A percentile compares a stretch with the other conserved stretches of the same genome.
phyloP scores from a whole-genome alignment of 306 rosid genomes.

The Boehmeria nivea region DNA sequence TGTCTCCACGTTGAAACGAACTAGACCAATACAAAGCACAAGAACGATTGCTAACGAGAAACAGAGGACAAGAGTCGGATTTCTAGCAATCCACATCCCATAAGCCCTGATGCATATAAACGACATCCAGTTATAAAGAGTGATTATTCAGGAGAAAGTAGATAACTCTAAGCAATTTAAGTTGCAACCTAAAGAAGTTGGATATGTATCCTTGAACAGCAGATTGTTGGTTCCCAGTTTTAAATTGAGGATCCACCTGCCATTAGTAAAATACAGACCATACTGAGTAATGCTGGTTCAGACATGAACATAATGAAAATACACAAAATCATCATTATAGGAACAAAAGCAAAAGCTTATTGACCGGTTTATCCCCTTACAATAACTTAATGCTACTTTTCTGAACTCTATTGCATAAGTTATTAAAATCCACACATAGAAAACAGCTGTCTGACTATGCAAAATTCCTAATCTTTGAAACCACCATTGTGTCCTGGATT shows the following conservation, averaged over 20 bases:
- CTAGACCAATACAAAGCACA: slow-evolving; percentile 68
- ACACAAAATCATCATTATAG: too few species aligned
- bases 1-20: slow-evolving; percentile 81
- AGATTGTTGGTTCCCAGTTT: slow-evolving; percentile 46
- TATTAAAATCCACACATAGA: too few species aligned
- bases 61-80: slow-evolving; percentile 66
- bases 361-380: too few species aligned
- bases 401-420: too few species aligned
- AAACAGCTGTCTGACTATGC: too few species aligned
- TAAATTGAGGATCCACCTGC: slow-evolving; percentile 42
- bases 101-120: slow-evolving; percentile 44
- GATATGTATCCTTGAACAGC: slow-evolving; percentile 67
- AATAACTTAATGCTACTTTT: too few species aligned
- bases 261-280: neutral
- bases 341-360: too few species aligned
- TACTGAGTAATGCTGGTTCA: too few species aligned
- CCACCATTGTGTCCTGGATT: too few species aligned
- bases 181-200: slow-evolving; percentile 64
- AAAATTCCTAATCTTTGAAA: too few species aligned
- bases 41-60: slow-evolving; percentile 70
- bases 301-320: too few species aligned
- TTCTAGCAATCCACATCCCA: slow-evolving; percentile 84
- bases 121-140: neutral
- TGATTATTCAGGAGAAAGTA: slow-evolving; percentile 8
- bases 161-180: slow-evolving; percentile 11